These are phyloP conservation scores for Elsinoe australis DNA, from an alignment of 2,329 filamentous ascomycete genomes.

Conservation along the genomic window DNA sequence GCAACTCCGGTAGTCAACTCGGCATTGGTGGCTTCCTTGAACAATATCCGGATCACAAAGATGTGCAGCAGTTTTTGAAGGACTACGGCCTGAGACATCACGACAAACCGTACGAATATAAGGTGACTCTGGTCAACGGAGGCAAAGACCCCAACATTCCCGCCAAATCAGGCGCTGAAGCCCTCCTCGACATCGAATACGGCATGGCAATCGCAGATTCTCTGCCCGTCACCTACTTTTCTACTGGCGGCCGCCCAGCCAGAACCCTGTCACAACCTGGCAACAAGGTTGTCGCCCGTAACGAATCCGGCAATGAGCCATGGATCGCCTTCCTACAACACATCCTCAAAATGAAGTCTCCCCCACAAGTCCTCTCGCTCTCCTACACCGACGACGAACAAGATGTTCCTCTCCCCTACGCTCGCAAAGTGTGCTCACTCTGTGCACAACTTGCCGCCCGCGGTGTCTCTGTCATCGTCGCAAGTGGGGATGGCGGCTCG, in stretches of 20 bases:
- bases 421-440: conserved; percentile 52
- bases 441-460: conserved; percentile 57
- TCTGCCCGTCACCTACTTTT: conserved; percentile 11
- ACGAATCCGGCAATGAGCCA: conserved; percentile 45
- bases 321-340: conserved; percentile 49
- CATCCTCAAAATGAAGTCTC: conserved; percentile 37
- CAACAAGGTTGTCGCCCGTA: conserved; percentile 19
- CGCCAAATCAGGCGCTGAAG: conserved; percentile 22
- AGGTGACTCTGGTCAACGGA: conserved; percentile 21
- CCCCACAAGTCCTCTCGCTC: conserved; percentile 53
- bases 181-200: conserved; percentile 24
- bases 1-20: conserved; percentile 20
- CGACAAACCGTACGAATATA: conserved; percentile 20
- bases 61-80: conserved; percentile 22
- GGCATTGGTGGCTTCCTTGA: conserved; percentile 25
- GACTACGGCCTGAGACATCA: conserved; percentile 9
- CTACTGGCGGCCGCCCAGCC: conserved; percentile 1
- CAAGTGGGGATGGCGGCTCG: conserved; percentile 54
- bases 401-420: conserved; percentile 51
- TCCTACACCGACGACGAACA: conserved; percentile 61
- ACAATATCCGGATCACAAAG: conserved; percentile 24
- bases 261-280: conserved; percentile 1
- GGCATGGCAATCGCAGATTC: conserved; percentile 22
- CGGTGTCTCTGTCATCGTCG: conserved; percentile 54
- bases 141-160: conserved; percentile 20